phyloP scores from a whole-genome alignment of 1,139 yeast species.

The Hyphopichia fennica region DNA sequence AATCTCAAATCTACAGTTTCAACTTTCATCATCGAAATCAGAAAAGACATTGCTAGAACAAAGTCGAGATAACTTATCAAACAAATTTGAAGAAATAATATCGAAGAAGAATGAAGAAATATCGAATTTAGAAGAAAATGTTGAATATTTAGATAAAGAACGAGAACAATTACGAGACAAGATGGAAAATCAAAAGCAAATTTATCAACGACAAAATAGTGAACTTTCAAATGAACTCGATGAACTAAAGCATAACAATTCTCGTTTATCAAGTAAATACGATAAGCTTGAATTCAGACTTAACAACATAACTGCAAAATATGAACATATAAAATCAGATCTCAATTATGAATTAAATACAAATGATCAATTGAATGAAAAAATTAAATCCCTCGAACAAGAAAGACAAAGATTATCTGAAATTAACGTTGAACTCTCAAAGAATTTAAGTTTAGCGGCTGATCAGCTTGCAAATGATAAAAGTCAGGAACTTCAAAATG shows the following conservation, averaged over 20 bases:
- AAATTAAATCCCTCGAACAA: constrained; percentile 20
- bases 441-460: constrained; percentile 29
- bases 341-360: constrained; percentile 27
- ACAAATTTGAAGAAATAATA: constrained; percentile 30
- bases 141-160: constrained; percentile 57
- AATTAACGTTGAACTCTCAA: constrained; percentile 51
- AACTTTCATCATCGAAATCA: constrained; percentile 28
- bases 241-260: constrained; percentile 12
- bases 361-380: constrained; percentile 30
- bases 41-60: constrained; percentile 36
- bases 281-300: constrained; percentile 15
- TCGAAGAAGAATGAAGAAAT: constrained; percentile 32
- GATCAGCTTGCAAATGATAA: constrained; percentile 10
- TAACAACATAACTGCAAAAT: constrained; percentile 15
- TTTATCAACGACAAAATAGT: constrained; percentile 32
- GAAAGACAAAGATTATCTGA: constrained; percentile 19
- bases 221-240: constrained; percentile 18
- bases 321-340: constrained; percentile 33
- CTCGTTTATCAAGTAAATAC: constrained; percentile 24
- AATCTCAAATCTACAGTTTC: constrained; percentile 25
- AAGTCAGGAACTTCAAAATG: constrained; percentile 26
- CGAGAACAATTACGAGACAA: constrained; percentile 56
- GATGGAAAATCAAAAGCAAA: constrained; percentile 36
- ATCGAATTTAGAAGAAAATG: constrained; percentile 47
- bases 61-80: constrained; percentile 26